A percentile compares a stretch with the other conserved stretches of the same genome.
Conservation (phyloP, 352 stramenopile species). For the Aphanomyces cochlioides region DNA sequence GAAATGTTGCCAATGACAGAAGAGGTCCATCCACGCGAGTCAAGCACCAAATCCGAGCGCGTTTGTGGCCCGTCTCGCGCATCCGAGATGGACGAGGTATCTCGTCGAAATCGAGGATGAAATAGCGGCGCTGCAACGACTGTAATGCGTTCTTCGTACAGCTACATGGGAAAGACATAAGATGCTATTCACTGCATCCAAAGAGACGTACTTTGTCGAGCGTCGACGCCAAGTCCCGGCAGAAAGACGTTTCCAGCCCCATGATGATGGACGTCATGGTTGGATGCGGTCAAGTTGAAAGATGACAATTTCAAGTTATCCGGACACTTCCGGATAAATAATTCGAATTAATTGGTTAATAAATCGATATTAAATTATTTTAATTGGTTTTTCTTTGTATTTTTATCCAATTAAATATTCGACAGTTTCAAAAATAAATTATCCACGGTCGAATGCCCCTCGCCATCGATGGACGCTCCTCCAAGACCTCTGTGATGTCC, state of each 20-base stretch:
- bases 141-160: slow-evolving; percentile 75
- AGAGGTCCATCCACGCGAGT: slow-evolving; percentile 79
- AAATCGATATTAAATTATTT: too few species aligned
- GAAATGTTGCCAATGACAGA: slow-evolving; percentile 76
- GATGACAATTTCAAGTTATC: background rate
- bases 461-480: too few species aligned
- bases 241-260: slow-evolving; percentile 70
- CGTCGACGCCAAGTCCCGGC: slow-evolving; percentile 56
- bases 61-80: slow-evolving; percentile 51
- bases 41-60: slow-evolving; percentile 76
- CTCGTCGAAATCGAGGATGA: slow-evolving; percentile 77
- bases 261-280: slow-evolving; percentile 46
- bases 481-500: too few species aligned
- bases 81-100: slow-evolving; percentile 60
- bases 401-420: too few species aligned
- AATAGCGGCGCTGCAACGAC: slow-evolving; percentile 76
- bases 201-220: slow-evolving; percentile 47
- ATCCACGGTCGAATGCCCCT: too few species aligned
- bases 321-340: background rate
- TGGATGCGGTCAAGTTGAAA: slow-evolving; percentile 7
- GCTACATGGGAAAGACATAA: slow-evolving; percentile 35
- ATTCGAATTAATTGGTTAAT: too few species aligned
- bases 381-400: too few species aligned
- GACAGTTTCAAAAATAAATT: too few species aligned
- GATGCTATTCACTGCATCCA: too few species aligned